phyloP scores from a whole-genome alignment of 1,284 basidiomycete species.

The Porogramme epimiltina region DNA sequence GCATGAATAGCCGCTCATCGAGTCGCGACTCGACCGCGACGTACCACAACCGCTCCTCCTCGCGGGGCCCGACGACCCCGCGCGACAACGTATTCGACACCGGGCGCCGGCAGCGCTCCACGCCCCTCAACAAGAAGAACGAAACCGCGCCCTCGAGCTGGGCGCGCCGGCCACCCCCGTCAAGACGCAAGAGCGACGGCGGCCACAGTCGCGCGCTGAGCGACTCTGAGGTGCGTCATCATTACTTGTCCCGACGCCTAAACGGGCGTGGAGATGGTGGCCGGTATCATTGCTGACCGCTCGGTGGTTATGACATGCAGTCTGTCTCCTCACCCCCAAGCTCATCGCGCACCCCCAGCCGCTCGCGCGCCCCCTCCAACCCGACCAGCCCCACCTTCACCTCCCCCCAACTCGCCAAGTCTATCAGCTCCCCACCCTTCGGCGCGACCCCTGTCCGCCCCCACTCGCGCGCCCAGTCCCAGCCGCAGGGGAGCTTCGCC shows the following conservation, averaged over 20 bases:
- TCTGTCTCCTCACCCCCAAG: conserved; percentile 28
- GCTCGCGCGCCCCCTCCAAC: conserved; percentile 65
- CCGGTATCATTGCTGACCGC: not conserved
- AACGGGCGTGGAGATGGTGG: not conserved
- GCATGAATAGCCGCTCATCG: conserved; percentile 50
- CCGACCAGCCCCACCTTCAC: conserved; percentile 54
- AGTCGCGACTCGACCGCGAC: conserved; percentile 55
- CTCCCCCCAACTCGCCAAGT: conserved; percentile 33
- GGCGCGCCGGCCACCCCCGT: conserved; percentile 63
- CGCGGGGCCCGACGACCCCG: conserved; percentile 48
- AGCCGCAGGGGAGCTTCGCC: conserved; percentile 36
- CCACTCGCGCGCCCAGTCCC: conserved; percentile 60
- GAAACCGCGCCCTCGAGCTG: conserved; percentile 70
- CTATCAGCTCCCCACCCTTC: conserved; percentile 44
- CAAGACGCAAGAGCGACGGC: conserved; percentile 67
- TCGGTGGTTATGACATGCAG: not conserved
- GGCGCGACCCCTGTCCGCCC: conserved; percentile 50
- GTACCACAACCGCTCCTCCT: conserved; percentile 40
- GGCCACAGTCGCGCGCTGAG: conserved; percentile 51
- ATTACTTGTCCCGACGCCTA: too few species aligned
- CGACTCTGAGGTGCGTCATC: conserved; percentile 64
- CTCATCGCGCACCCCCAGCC: conserved; percentile 43
- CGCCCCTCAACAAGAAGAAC: conserved; percentile 51
- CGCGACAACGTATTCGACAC: conserved; percentile 64
- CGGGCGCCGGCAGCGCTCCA: conserved; percentile 62